Conservation (phyloP, 2,329 filamentous ascomycete genomes). For the Coniella vitis region DNA sequence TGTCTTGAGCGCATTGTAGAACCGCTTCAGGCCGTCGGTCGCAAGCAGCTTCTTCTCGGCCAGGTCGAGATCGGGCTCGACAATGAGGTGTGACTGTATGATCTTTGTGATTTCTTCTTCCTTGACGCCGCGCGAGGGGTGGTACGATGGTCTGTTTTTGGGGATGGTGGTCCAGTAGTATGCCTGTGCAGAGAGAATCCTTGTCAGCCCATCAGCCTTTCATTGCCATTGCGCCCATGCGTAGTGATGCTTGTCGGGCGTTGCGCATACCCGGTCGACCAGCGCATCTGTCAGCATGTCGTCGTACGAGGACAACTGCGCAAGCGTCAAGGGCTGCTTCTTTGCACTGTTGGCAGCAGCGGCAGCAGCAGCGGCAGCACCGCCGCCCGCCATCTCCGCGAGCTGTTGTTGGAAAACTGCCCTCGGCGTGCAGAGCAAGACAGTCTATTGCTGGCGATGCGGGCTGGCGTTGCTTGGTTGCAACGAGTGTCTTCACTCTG, state of each 20-base stretch:
- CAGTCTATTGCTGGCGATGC: no score
- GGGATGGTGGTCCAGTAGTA: slow-evolving; percentile 96
- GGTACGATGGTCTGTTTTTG: slow-evolving; percentile 86
- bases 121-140: slow-evolving; percentile 71
- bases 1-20: slow-evolving; percentile 59
- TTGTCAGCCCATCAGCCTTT: slow-evolving; percentile 16
- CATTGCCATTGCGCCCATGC: slow-evolving; percentile 4
- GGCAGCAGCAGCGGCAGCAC: no score
- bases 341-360: slow-evolving; percentile 36
- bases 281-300: slow-evolving; percentile 93
- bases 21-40: slow-evolving; percentile 68
- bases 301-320: slow-evolving; percentile 87
- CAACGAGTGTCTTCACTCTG: no score
- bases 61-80: slow-evolving; percentile 62
- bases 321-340: slow-evolving; percentile 72
- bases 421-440: no score
- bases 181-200: slow-evolving; percentile 46
- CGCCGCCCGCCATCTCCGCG: slow-evolving; percentile 30
- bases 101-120: slow-evolving; percentile 56
- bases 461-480: no score
- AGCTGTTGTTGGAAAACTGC: not conserved
- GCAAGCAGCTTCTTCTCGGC: slow-evolving; percentile 69
- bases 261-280: slow-evolving; percentile 75
- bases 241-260: not conserved
- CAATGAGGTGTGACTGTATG: slow-evolving; percentile 59